Base-by-base conservation (phyloP, 352 stramenopile species). In the Pythium phragmiticola region DNA sequence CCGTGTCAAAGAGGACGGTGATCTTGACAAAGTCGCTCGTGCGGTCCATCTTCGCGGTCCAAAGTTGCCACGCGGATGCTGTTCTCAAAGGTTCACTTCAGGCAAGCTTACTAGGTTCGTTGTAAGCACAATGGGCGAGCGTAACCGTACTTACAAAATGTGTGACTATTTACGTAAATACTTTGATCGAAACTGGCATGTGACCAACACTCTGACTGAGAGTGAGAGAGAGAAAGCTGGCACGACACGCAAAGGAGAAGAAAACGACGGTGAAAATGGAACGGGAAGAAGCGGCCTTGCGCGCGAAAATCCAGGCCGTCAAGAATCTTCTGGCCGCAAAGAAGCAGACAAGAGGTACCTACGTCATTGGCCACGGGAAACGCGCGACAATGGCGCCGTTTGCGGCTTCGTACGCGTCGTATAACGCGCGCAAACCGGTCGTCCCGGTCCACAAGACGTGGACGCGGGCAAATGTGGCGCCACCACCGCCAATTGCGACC, bases 11-110 rank as follows among this genome's bases (percentile, higher is more conserved):
- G 30, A 94, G 80, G 74, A 92, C 78, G 47, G 81, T 84, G 68
- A 94, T 91, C 63, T 84, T 82, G 49, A 92, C 82, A 48, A 94
- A 94, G 69, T 94, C 83, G 72, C 78, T 84, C 66, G 85, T 94
- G 28, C 84, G 80, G 72, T 94, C 85, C 77, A 74, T 87, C 1
- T 21, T 46, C 39, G 4, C 41, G 65, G 16, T 36, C 57, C 26
- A 17, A 37, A 9, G n/a, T 63, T 19, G 61, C 57, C 57, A 64
- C 59, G 59, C 59, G 59, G 55, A 54, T 46, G 4, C 13, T 17
- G 47, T 5, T 30, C 26, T 30, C 26, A 53, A 26, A 30, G 11
- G 34, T 34, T 37, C 21, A 48, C 52, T 39, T 34, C 48, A n/a
- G 34, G 6, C 14, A 7, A 39, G 7, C 34, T 3, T 39, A 39